These are phyloP conservation scores for Coniferiporia sulphurascens DNA, from an alignment of 1,284 basidiomycete genomes.

Conservation along the genomic window DNA sequence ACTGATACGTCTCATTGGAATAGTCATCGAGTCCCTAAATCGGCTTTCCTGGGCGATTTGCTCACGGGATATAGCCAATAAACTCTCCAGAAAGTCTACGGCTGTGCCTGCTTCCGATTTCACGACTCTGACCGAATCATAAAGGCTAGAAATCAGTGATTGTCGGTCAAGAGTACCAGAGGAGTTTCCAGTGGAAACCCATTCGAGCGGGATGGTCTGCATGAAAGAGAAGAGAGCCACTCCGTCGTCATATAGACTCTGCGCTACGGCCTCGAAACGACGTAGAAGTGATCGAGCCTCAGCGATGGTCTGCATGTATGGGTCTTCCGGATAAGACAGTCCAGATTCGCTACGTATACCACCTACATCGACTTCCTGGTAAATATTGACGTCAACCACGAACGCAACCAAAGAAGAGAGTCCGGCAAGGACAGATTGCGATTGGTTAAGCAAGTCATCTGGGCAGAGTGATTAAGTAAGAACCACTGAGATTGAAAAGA, in stretches of 20 bases:
- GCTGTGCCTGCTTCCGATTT: constrained; percentile 6
- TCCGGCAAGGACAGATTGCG: constrained; percentile 46
- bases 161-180: constrained; percentile 13
- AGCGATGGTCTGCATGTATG: constrained; percentile 59
- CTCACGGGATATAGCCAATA: constrained; percentile 9
- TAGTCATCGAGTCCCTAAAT: constrained; percentile 67
- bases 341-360: constrained; percentile 47
- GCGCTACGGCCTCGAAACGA: constrained; percentile 59
- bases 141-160: constrained; percentile 36
- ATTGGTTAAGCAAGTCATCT: constrained; percentile 12
- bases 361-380: constrained; percentile 73
- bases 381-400: constrained; percentile 67
- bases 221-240: constrained; percentile 39
- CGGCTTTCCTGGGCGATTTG: constrained; percentile 50
- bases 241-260: constrained; percentile 69
- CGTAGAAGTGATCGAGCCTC: constrained; percentile 63
- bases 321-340: constrained; percentile 34
- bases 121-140: constrained; percentile 7
- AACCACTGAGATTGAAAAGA: not conserved
- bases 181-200: constrained; percentile 25
- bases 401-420: constrained; percentile 52
- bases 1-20: constrained; percentile 66
- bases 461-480: not conserved
- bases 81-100: constrained; percentile 8
- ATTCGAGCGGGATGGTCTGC: constrained; percentile 44